Percentiles rank a stretch among this genome's conserved stretches.
These are phyloP conservation scores for Fusarium torulosum DNA, from an alignment of 2,329 filamentous ascomycete species.

Conservation along the genomic window DNA sequence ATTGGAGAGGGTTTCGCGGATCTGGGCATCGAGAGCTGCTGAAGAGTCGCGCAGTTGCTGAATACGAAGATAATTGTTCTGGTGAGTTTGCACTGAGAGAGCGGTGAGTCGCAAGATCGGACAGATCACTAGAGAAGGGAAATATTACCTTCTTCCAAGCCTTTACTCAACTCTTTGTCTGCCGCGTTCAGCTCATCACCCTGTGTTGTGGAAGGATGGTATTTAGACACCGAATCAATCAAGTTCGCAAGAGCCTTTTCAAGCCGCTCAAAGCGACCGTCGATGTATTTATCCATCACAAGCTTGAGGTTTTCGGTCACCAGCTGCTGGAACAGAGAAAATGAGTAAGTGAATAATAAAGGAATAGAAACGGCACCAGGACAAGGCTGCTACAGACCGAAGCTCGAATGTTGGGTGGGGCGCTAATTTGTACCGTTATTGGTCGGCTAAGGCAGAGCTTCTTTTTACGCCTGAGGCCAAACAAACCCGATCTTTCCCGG, in stretches of 20 bases:
- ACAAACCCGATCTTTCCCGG: conserved; percentile 52
- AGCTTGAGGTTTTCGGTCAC: not conserved
- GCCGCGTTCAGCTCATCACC: conserved; percentile 78
- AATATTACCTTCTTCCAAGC: conserved; percentile 72
- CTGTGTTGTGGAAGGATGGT: conserved; percentile 78
- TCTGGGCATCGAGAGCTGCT: conserved; percentile 75
- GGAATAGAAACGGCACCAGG: not conserved
- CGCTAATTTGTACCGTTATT: not conserved
- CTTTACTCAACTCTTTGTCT: conserved; percentile 74
- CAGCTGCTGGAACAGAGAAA: not conserved
- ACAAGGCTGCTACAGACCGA: conserved; percentile 25
- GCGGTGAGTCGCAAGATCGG: conserved; percentile 10
- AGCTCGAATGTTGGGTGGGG: conserved; percentile 44
- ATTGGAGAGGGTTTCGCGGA: conserved; percentile 76
- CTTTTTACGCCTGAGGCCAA: conserved; percentile 52
- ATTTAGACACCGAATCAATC: conserved; percentile 84
- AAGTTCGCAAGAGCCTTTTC: conserved; percentile 76
- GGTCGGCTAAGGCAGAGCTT: conserved; percentile 30
- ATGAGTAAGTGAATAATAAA: conserved; percentile 30
- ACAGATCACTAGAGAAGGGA: not conserved
- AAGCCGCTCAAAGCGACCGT: conserved; percentile 73
- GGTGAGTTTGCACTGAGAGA: conserved; percentile 75
- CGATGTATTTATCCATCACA: conserved; percentile 72
- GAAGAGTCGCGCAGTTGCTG: conserved; percentile 75
- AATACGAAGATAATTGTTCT: conserved; percentile 78